Base-by-base conservation (phyloP, 495 filamentous ascomycete species). In the Xylona heveae region DNA sequence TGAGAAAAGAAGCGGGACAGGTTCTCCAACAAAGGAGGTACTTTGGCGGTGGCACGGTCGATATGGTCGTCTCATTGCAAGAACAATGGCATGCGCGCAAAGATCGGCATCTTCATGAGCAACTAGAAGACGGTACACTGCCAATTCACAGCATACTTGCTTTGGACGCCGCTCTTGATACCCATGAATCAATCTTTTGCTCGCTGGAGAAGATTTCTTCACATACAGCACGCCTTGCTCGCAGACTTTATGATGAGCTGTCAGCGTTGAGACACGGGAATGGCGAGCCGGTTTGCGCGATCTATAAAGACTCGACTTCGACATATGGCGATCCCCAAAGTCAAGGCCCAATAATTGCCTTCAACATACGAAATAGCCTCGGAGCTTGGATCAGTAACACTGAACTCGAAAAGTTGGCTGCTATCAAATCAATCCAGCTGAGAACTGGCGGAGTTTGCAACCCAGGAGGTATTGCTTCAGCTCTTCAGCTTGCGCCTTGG, bases 31-130 rank as follows among this genome's bases (percentile, higher is more conserved):
- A 66, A 30, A 59, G 74, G 19, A 65, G 58, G 31, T 82, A 75
- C 44, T 85, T 85, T 44, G 78, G 77, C 19, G 78, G 78, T 6
- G 77, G 78, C 5, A 81, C 77, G 1, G 73, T 83, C 14, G 68
- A 71, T 28, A 66, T 78, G 59, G 61, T 83, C 17, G 64, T 62
- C 10, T 59, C 57, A 30, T 50, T 62, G 15, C 58, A 59, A 8
- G 53, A 61, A 18, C 57, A 58, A n/a, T 83, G 71, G 68, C 71
- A 76, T 50, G 55, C 61, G 19, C 68, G 48, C 25, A 80, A 71
- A 39, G 56, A 62, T 20, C 49, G 50, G 14, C 47, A 48, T 23
- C 46, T 80, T 3, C 74, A 80, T 38, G 69, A 78, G 27, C 57
- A 55, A 13, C 58, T 84, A 1, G 78, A 84, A 40, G 78, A 85